These are phyloP conservation scores for Hymenoscyphus repandus DNA, from an alignment of 2,329 filamentous ascomycete genomes.

Conservation along the genomic window DNA sequence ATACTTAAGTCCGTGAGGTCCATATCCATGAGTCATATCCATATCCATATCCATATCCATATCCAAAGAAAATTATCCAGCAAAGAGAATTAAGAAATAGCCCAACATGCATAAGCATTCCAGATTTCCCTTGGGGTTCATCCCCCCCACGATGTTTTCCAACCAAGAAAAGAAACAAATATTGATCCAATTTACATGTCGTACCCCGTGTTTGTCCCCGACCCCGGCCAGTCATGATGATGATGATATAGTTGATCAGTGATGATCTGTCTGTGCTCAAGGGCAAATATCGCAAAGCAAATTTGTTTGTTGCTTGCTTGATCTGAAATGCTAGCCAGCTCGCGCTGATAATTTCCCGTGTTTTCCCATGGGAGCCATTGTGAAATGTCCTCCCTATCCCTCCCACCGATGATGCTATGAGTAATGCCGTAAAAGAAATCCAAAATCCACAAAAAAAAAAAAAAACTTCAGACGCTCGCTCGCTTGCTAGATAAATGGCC, in stretches of 20 bases:
- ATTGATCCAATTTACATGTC: constrained; percentile 19
- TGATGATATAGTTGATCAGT: constrained; percentile 8
- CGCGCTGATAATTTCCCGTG: constrained; percentile 11
- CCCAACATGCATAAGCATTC: constrained; percentile 1
- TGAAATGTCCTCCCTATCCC: constrained; percentile 6
- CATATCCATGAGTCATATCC: too few species aligned
- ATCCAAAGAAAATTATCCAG: too few species aligned
- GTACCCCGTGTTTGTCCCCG: constrained; percentile 9
- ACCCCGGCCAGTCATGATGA: background rate
- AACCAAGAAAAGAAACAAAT: constrained; percentile 2
- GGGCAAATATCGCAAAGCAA: constrained; percentile 4
- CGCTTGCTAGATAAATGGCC: constrained; percentile 24
- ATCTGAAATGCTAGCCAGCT: constrained; percentile 8
- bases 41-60: too few species aligned
- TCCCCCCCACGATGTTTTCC: background rate
- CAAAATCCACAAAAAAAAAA: constrained; percentile 30
- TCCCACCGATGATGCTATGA: constrained; percentile 13
- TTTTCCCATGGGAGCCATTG: constrained; percentile 2
- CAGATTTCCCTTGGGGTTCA: constrained; percentile 3
- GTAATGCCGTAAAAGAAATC: constrained; percentile 15
- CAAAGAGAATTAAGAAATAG: background rate
- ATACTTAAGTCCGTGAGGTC: too few species aligned
- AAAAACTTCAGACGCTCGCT: constrained; percentile 32
- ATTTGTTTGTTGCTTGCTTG: constrained; percentile 6
- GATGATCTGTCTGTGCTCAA: constrained; percentile 11